Base-by-base conservation (phyloP, 2,329 filamentous ascomycete genomes). In the Alternaria postmessia region DNA sequence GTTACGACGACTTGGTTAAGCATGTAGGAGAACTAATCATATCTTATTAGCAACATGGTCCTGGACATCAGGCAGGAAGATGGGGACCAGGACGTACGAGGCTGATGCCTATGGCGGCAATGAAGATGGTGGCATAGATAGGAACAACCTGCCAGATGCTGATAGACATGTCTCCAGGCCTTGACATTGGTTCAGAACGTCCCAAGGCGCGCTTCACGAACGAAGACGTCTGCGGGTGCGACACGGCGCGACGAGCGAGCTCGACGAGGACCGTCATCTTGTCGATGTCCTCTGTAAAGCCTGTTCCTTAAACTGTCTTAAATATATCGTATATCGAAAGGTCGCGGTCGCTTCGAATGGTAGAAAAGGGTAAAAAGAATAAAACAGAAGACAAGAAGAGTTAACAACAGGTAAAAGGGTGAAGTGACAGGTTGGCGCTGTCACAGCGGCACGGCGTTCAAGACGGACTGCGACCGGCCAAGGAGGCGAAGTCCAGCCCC, bases 1-100 rank as follows among this genome's bases (percentile, higher is more conserved):
- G 86, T 87, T 2, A 86, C 83, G 44, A 91, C 80, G 55, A 91
- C 81, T 57, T 84, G 78, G 57, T 84, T 84, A 65, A 88, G 85
- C 44, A 86, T 87, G 78, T 91, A 91, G 12, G 75, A 73, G 28
- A 78, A 56, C 76, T 79, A 28, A 18, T n/a, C 5, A 11, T 14
- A 1, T 18, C 3, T 7, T 52, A 30, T 61, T 26, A 63, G 54
- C 36, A 20, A 44, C 16, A 38, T 24, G 24, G 34, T 39, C 11
- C 26, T 43, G 18, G 20, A 34, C 9, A 39, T 12, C 2, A 30
- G 9, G 18, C 18, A 24, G 44, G 14, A n/a, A 51, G 18, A 34
- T 14, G 28, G 28, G n/a, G 28, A 11, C 4, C 28, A 30, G 8
- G 28, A 72, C 79, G 55, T 74, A 82, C 80, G 51, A 81, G 75